Conservation (phyloP, 2,329 filamentous ascomycete species). For the Trichoderma koningii region DNA sequence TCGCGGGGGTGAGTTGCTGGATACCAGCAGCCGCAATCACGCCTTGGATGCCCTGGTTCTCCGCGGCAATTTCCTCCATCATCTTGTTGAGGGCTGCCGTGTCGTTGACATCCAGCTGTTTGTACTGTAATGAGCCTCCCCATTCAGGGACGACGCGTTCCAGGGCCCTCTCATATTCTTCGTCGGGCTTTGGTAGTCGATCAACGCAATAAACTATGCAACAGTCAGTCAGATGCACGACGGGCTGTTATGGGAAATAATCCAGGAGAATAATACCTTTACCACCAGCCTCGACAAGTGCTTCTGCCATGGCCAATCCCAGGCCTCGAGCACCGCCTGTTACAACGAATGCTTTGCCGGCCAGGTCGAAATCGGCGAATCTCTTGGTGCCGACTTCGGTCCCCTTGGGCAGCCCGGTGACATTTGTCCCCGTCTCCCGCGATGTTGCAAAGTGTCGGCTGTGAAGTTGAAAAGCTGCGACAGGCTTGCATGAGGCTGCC, state of each 20-base stretch:
- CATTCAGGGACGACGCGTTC: slow-evolving; percentile 5
- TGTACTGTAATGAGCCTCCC: slow-evolving; percentile 55
- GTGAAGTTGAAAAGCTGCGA: neutral
- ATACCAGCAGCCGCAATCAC: slow-evolving; percentile 70
- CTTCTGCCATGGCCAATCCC: slow-evolving; percentile 73
- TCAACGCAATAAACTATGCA: slow-evolving; percentile 59
- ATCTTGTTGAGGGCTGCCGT: slow-evolving; percentile 66
- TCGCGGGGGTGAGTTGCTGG: slow-evolving; percentile 78
- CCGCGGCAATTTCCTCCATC: slow-evolving; percentile 67
- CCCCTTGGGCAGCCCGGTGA: neutral
- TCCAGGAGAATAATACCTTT: slow-evolving; percentile 47
- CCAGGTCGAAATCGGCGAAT: slow-evolving; percentile 70
- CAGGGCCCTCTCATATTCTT: slow-evolving; percentile 61
- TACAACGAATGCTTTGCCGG: slow-evolving; percentile 68
- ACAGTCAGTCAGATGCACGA: neutral
- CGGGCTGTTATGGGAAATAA: no score
- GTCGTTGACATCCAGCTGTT: slow-evolving; percentile 79
- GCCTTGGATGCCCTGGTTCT: slow-evolving; percentile 71
- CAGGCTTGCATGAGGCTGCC: neutral
- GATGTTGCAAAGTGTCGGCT: neutral
- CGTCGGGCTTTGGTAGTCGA: slow-evolving; percentile 50
- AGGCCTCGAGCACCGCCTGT: slow-evolving; percentile 72
- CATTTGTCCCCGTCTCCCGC: neutral
- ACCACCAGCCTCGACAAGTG: slow-evolving; percentile 72
- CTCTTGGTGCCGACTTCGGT: slow-evolving; percentile 38